Conservation (phyloP, 2,329 filamentous ascomycete genomes). For the Colletotrichum coccodes region DNA sequence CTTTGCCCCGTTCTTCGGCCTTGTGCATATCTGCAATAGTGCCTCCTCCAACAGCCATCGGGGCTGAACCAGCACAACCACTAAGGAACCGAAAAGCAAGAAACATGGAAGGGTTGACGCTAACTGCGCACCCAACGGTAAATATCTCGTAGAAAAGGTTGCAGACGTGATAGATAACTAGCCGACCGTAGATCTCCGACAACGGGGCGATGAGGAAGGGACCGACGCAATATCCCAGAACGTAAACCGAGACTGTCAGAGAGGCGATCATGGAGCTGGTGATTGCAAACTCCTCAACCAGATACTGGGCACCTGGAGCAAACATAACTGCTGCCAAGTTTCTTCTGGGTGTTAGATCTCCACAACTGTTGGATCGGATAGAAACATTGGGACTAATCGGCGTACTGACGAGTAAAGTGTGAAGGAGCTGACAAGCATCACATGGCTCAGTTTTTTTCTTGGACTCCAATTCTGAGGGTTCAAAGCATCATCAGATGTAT, state of each 20-base stretch:
- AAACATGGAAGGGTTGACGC: slow-evolving; percentile 40
- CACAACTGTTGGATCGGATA: too few species aligned
- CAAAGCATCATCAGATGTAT: slow-evolving; percentile 63
- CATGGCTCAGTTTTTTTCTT: slow-evolving; percentile 48
- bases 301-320: slow-evolving; percentile 62
- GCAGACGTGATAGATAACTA: slow-evolving; percentile 43
- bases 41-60: slow-evolving; percentile 46
- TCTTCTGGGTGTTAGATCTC: background rate
- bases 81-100: slow-evolving; percentile 44
- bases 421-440: slow-evolving; percentile 50
- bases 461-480: slow-evolving; percentile 70
- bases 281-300: slow-evolving; percentile 61
- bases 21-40: slow-evolving; percentile 47
- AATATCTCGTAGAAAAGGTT: slow-evolving; percentile 44
- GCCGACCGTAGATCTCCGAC: slow-evolving; percentile 49
- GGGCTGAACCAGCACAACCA: slow-evolving; percentile 39
- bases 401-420: slow-evolving; percentile 47
- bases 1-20: slow-evolving; percentile 43
- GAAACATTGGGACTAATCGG: too few species aligned
- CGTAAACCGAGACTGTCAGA: slow-evolving; percentile 70
- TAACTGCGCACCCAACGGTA: slow-evolving; percentile 42
- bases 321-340: slow-evolving; percentile 62
- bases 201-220: slow-evolving; percentile 61
- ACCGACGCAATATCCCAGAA: slow-evolving; percentile 71
- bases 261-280: slow-evolving; percentile 55